phyloP scores from a whole-genome alignment of 2,329 filamentous ascomycete species.

The Trichophyton mentagrophytes region DNA sequence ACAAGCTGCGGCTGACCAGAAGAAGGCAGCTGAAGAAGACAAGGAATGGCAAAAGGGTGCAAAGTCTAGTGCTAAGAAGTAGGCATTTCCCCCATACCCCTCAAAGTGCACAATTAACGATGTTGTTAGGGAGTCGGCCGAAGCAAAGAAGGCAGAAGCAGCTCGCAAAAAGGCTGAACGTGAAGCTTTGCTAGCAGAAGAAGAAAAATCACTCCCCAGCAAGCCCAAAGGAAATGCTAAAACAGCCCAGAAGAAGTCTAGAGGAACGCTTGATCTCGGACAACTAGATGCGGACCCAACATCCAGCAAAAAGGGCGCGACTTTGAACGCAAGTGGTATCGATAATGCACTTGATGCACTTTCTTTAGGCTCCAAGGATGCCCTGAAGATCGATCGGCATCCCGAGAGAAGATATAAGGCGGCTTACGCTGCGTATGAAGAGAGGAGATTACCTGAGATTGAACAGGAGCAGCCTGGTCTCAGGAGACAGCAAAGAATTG shows the following conservation, averaged over 20 bases:
- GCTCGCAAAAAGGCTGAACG: conserved; percentile 87
- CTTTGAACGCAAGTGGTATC: conserved; percentile 75
- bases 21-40: conserved; percentile 54
- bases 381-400: conserved; percentile 69
- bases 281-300: conserved; percentile 50
- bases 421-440: conserved; percentile 71
- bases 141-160: conserved; percentile 67
- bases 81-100: conserved; percentile 26
- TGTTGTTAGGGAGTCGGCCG: conserved; percentile 61
- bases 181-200: conserved; percentile 67
- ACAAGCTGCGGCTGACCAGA: conserved; percentile 55
- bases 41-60: conserved; percentile 73
- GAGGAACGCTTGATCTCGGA: conserved; percentile 56
- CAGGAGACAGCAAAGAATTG: conserved; percentile 70
- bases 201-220: conserved; percentile 56
- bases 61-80: conserved; percentile 83
- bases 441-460: conserved; percentile 70
- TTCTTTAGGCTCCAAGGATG: conserved; percentile 47
- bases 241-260: conserved; percentile 41
- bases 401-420: conserved; percentile 80
- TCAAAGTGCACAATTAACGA: not conserved
- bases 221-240: conserved; percentile 46
- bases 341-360: conserved; percentile 88
- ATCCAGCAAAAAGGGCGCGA: conserved; percentile 34
- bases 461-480: conserved; percentile 69